Conservation (phyloP, 2,329 filamentous ascomycete genomes). For the Penicillium digitatum region DNA sequence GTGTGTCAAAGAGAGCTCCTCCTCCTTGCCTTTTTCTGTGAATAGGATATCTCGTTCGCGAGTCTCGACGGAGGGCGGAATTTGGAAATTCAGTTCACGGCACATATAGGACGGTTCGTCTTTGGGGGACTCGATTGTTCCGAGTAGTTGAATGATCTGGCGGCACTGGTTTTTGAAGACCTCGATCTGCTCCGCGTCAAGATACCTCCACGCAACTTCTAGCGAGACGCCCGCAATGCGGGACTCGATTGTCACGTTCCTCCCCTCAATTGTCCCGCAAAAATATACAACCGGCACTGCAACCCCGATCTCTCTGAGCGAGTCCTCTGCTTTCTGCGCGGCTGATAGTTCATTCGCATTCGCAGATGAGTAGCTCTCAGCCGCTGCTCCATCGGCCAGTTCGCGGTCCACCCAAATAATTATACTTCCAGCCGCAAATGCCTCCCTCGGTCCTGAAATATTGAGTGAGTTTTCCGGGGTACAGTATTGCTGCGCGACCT, state of each 20-base stretch:
- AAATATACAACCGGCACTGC: slow-evolving; percentile 37
- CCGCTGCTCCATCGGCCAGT: slow-evolving; percentile 21
- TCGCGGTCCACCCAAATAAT: slow-evolving; percentile 37
- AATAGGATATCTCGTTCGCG: slow-evolving; percentile 36
- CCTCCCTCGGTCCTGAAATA: slow-evolving; percentile 29
- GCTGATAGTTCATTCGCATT: slow-evolving; percentile 40
- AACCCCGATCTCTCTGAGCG: slow-evolving; percentile 32
- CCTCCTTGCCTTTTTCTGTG: slow-evolving; percentile 21
- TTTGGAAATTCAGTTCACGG: slow-evolving; percentile 31
- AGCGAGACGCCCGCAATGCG: slow-evolving; percentile 41
- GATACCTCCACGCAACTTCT: slow-evolving; percentile 38
- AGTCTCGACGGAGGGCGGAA: slow-evolving; percentile 20
- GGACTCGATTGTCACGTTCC: slow-evolving; percentile 40
- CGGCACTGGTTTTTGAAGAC: slow-evolving; percentile 37
- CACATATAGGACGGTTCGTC: slow-evolving; percentile 36
- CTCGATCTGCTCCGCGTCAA: slow-evolving; percentile 32
- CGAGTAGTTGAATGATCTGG: slow-evolving; percentile 31
- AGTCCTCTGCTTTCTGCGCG: slow-evolving; percentile 33
- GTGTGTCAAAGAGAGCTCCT: slow-evolving; percentile 34
- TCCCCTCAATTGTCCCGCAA: slow-evolving; percentile 37
- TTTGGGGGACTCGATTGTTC: slow-evolving; percentile 23
- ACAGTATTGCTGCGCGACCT: slow-evolving; percentile 30
- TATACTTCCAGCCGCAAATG: slow-evolving; percentile 36
- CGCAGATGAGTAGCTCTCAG: slow-evolving; percentile 31
- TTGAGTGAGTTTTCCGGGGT: slow-evolving; percentile 33